A percentile compares a stretch with the other conserved stretches of the same genome.
Conservation (phyloP, 306 rosid genomes). For the Ormosia emarginata region DNA sequence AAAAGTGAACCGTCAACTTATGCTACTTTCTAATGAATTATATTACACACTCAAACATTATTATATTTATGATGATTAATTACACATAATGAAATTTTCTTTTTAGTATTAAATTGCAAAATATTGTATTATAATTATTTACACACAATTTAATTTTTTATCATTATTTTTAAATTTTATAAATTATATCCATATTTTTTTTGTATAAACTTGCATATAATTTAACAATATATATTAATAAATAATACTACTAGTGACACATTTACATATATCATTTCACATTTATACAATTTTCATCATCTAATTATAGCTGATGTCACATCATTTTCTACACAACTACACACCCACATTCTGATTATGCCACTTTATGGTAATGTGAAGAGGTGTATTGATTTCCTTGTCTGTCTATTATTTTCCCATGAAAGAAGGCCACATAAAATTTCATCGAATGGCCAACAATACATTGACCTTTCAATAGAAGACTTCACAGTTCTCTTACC, state of each 20-base stretch:
- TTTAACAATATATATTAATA: too few species aligned
- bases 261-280: too few species aligned
- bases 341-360: too few species aligned
- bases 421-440: background rate
- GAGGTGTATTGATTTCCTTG: background rate
- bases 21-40: background rate
- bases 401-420: background rate
- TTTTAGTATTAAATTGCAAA: background rate
- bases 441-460: background rate
- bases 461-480: background rate
- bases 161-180: background rate
- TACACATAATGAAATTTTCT: background rate
- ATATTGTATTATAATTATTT: too few species aligned
- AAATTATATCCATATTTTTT: too few species aligned
- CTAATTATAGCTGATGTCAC: too few species aligned
- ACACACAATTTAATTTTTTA: background rate
- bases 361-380: too few species aligned
- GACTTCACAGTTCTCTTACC: background rate
- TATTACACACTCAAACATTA: background rate
- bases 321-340: too few species aligned
- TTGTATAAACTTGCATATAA: too few species aligned
- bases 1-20: conserved; percentile 18
- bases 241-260: too few species aligned
- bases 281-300: too few species aligned
- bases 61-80: background rate